Base-by-base conservation (phyloP, 192 early-diverging fungal species). In the Coemansia sp. region DNA sequence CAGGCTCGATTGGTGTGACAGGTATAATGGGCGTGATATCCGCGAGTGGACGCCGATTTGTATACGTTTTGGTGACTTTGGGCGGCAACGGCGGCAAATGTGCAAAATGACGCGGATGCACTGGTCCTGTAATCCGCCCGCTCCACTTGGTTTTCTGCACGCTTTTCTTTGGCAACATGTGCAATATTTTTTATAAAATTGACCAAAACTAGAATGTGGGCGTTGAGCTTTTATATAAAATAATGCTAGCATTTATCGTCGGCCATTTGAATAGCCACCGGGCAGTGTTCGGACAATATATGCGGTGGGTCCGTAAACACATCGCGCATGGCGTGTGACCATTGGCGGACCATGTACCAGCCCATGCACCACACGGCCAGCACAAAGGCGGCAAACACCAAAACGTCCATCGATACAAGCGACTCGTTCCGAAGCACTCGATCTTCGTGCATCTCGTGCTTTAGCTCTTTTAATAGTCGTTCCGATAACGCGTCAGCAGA, bases 21-120 rank as follows among this genome's bases (percentile, higher is more conserved):
- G 53, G 24, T 27, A 27, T 27, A 10, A 12, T 54, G 2, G 25
- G 15, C 0, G 29, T 24, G 32, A 72, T 49, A 2, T 59, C 45
- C 1, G 51, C 53, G 19, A 66, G 29, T n/a, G 60, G 32, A 2
- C 59, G 66, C 15, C 25, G 25, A 2, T 7, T 6, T 41, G 51
- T 45, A 21, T 75, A 75, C 17, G 62, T 75, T n/a, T 45, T 62
- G 38, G 57, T 50, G 3, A 69, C 59, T 12, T 17, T 17, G 4
- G 76, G 76, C n/a, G 70, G 76, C 29, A 79, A 37, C 10, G 76
- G 76, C 9, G 76, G 76, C 57, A 73, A 15, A 35, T 49, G 55
- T 4, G 48, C 37, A 52, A 66, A 68, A 37, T 70, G 57, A 9
- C 67, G 53, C 25, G n/a, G 50, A 12, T 51, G 62, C 15, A 64